phyloP scores from a whole-genome alignment of 805 yeast genomes.

The Candida nonsorbophila region DNA sequence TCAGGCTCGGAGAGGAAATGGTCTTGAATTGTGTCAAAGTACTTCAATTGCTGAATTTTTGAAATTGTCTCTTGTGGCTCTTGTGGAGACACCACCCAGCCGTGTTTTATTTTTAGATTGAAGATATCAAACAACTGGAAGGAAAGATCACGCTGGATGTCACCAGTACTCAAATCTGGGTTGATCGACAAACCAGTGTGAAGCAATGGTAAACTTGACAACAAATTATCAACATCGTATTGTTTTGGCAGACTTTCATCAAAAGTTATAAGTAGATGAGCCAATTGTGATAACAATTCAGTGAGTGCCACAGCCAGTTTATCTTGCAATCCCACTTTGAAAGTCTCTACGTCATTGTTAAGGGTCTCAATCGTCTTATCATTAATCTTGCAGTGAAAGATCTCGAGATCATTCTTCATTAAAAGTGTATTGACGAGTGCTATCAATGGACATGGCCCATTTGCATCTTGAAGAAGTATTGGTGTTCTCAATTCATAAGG shows the following conservation, averaged over 20 bases:
- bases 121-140: constrained; percentile 53
- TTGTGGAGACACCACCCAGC: constrained; percentile 62
- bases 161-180: constrained; percentile 53
- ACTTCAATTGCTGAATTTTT: constrained; percentile 3
- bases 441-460: constrained; percentile 86
- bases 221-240: constrained; percentile 27
- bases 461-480: constrained; percentile 68
- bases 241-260: constrained; percentile 1
- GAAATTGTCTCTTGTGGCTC: not conserved
- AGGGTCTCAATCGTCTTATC: constrained; percentile 3
- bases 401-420: constrained; percentile 36
- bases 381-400: constrained; percentile 4
- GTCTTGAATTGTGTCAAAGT: constrained; percentile 55
- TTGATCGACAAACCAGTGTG: constrained; percentile 70
- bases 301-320: constrained; percentile 2
- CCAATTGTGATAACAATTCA: constrained; percentile 7
- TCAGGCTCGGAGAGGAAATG: constrained; percentile 21
- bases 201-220: constrained; percentile 55
- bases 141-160: constrained; percentile 47
- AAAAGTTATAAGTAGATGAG: constrained; percentile 9
- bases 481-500: constrained; percentile 38
- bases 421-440: constrained; percentile 71
- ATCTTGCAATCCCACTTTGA: constrained; percentile 3
- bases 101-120: constrained; percentile 66
- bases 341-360: not conserved